A percentile compares a stretch with the other conserved stretches of the same genome.
phyloP scores from a whole-genome alignment of 805 yeast genomes.

The Yarrowia alimentaria region DNA sequence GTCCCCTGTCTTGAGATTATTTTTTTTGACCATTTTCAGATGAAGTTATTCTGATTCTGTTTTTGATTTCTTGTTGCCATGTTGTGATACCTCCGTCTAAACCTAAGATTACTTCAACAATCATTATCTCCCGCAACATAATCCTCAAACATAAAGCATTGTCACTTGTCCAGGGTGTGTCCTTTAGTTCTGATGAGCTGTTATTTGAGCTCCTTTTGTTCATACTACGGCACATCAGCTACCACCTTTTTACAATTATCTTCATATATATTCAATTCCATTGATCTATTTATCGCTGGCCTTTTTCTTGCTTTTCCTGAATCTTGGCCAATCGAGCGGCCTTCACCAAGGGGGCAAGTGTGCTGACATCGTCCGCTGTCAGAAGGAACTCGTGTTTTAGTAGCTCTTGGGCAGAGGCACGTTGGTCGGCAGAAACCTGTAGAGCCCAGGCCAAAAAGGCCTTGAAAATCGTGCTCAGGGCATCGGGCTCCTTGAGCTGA shows the following conservation, averaged over 20 bases:
- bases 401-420: slow-evolving; percentile 76
- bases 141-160: no score
- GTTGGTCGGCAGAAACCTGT: slow-evolving; percentile 75
- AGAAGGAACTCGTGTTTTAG: slow-evolving; percentile 57
- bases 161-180: no score
- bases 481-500: slow-evolving; percentile 81
- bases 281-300: background rate
- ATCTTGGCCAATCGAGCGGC: slow-evolving; percentile 36
- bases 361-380: slow-evolving; percentile 37
- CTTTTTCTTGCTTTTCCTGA: slow-evolving; percentile 18
- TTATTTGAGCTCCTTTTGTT: no score
- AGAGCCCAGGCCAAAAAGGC: slow-evolving; percentile 73
- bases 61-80: no score
- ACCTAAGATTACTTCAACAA: no score
- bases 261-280: background rate
- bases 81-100: no score
- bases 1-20: no score
- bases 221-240: background rate
- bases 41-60: no score
- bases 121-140: no score
- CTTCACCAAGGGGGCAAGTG: slow-evolving; percentile 41
- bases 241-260: background rate
- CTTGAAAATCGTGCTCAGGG: slow-evolving; percentile 62
- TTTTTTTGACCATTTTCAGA: no score
- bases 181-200: no score